These are phyloP conservation scores for Nakazawaea pomicola DNA, from an alignment of 805 yeast species.

Conservation along the genomic window DNA sequence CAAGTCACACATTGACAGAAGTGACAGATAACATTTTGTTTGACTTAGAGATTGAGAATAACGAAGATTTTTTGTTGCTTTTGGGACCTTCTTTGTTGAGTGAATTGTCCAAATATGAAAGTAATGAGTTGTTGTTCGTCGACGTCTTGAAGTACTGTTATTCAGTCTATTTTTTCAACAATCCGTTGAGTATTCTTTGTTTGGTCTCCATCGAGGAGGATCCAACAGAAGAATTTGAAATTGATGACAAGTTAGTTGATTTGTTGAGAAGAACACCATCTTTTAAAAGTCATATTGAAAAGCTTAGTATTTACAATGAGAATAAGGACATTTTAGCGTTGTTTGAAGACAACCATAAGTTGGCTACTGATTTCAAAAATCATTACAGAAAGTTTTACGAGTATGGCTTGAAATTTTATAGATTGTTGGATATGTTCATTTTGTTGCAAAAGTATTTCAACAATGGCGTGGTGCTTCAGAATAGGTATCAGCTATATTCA, in stretches of 20 bases:
- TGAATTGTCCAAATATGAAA: slow-evolving; percentile 37
- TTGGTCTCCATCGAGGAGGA: slow-evolving; percentile 3
- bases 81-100: slow-evolving; percentile 39
- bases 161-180: slow-evolving; percentile 12
- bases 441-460: slow-evolving; percentile 1
- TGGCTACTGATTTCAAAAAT: slow-evolving; percentile 4
- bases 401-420: slow-evolving; percentile 1
- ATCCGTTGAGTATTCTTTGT: slow-evolving; percentile 10
- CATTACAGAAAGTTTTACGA: slow-evolving; percentile 5
- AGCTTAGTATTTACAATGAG: not conserved
- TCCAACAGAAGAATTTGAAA: slow-evolving; percentile 7
- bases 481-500: slow-evolving; percentile 7
- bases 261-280: slow-evolving; percentile 7
- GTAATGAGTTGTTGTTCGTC: slow-evolving; percentile 8
- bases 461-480: not conserved
- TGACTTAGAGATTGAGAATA: slow-evolving; percentile 16
- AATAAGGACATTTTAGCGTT: not conserved
- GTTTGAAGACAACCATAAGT: slow-evolving; percentile 1
- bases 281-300: slow-evolving; percentile 2
- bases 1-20: slow-evolving; percentile 24
- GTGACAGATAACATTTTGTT: slow-evolving; percentile 27
- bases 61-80: slow-evolving; percentile 5
- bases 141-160: slow-evolving; percentile 10
- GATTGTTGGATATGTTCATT: slow-evolving; percentile 9
- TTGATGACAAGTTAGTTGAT: not conserved